A percentile compares a stretch with the other conserved stretches of the same genome.
These are phyloP conservation scores for Daldinia grandis DNA, from an alignment of 495 filamentous ascomycete species.

Conservation along the genomic window DNA sequence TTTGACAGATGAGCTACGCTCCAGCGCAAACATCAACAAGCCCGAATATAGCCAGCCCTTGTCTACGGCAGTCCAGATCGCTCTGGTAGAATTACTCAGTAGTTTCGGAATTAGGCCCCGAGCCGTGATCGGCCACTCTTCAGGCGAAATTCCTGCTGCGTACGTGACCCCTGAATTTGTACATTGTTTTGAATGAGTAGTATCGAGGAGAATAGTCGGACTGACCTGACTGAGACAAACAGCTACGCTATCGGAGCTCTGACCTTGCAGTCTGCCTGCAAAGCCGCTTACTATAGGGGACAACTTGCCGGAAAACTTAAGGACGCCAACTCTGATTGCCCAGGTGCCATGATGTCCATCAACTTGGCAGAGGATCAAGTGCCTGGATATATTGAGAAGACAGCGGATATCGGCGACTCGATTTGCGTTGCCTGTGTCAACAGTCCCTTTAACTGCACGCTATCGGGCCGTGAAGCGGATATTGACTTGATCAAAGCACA, in stretches of 20 bases:
- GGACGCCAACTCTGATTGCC: slow-evolving; percentile 7
- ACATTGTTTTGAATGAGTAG: neutral
- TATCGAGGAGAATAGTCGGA: neutral
- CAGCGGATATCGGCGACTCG: neutral
- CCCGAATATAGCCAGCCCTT: slow-evolving; percentile 50
- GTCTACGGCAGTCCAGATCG: slow-evolving; percentile 56
- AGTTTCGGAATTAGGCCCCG: slow-evolving; percentile 56
- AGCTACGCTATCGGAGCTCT: slow-evolving; percentile 48
- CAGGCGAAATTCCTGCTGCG: slow-evolving; percentile 63
- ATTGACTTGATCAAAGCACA: slow-evolving; percentile 46
- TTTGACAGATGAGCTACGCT: slow-evolving; percentile 9
- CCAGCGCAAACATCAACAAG: slow-evolving; percentile 44
- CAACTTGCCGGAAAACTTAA: slow-evolving; percentile 26
- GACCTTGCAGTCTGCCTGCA: slow-evolving; percentile 51
- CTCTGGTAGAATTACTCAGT: slow-evolving; percentile 58
- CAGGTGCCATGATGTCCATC: slow-evolving; percentile 54
- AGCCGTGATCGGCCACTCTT: slow-evolving; percentile 64
- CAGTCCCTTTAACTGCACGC: slow-evolving; percentile 53
- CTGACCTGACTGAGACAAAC: neutral
- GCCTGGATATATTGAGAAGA: slow-evolving; percentile 26
- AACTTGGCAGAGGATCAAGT: slow-evolving; percentile 45
- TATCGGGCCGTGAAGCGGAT: slow-evolving; percentile 47
- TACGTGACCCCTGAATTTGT: neutral
- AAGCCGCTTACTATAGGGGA: slow-evolving; percentile 52
- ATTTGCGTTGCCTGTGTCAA: slow-evolving; percentile 56